Base-by-base conservation (phyloP, 2,329 filamentous ascomycete genomes). In the Dactylellina sp. region DNA sequence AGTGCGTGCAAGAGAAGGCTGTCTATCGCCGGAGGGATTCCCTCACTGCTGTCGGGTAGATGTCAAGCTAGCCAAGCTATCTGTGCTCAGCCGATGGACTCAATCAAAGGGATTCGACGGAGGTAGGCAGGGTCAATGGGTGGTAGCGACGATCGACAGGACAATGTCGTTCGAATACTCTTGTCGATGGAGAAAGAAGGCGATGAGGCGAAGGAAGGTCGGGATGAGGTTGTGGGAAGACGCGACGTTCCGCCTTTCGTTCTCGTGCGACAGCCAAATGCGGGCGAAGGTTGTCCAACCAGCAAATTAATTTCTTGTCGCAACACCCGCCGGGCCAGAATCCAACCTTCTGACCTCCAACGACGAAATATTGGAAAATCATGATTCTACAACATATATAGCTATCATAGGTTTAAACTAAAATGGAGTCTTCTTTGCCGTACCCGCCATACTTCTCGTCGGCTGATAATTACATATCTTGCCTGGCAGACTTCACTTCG, bases 391-490 rank as follows among this genome's bases (percentile, higher is more conserved):
- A 46, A 46, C 42, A 18, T 50, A 4, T 25, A n/a, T 25, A 22
- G 14, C 20, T 50, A 46, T 56, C 25, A 14, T 3, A 40, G 4
- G 37, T 3, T 14, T 40, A 12, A 40, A 4, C 9, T 4, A 56
- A 53, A 14, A 74, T 74, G 70, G 55, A 74, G 47, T 66, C 70
- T 9, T 50, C 46, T 18, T 49, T 74, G 3, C 70, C 70, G 7
- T 49, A 56, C 14, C 40, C 46, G 4, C 9, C 35, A 7, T 40
- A 56, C 16, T 97, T 94, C 84, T 80, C 83, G 39, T 87, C 87
- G 47, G 83, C 88, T 4, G 91, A 97, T 52, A 86, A 88, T 60
- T 99, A 97, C 81, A 86, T 97, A 53, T 85, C 91, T 24, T 89
- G 88, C 16, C 86, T 98, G 11, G 84, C 98, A 24, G 80, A 87